A percentile compares a stretch with the other conserved stretches of the same genome.
Evolutionary conservation across 176 grass and related monocot genomes (phyloP).

Genomic region (Eleusine indica): DNA sequence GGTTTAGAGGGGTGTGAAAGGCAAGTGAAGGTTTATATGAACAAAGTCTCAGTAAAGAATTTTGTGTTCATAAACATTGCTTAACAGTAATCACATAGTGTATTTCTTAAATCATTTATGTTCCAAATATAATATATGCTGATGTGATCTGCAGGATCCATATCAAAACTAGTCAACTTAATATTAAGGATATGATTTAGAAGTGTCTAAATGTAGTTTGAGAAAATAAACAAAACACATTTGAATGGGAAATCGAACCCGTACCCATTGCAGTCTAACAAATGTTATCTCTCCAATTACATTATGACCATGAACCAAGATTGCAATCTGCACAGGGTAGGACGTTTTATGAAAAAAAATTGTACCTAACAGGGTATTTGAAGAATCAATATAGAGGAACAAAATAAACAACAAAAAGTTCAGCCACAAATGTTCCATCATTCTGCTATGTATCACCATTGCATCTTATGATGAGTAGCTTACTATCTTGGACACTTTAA

Average conservation of each 20-base stretch:
- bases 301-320: not conserved
- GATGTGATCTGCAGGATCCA: conserved; percentile 2
- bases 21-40: conserved; percentile 13
- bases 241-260: not conserved
- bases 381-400: not conserved
- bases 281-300: not conserved
- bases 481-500: no score
- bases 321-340: not conserved
- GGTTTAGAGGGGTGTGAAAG: conserved; percentile 1
- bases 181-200: not conserved
- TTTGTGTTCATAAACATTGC: not conserved
- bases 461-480: no score
- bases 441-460: no score
- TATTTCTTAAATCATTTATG: conserved; percentile 13
- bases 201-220: not conserved
- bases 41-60: not conserved
- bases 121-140: not conserved
- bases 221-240: not conserved
- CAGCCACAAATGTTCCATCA: no score
- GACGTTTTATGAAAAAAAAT: not conserved
- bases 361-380: not conserved
- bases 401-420: not conserved
- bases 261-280: not conserved
- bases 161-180: conserved; percentile 9
- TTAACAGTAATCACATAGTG: not conserved